Base-by-base conservation (phyloP, 2,329 filamentous ascomycete species). In the Dendrostoma leiphaemia region DNA sequence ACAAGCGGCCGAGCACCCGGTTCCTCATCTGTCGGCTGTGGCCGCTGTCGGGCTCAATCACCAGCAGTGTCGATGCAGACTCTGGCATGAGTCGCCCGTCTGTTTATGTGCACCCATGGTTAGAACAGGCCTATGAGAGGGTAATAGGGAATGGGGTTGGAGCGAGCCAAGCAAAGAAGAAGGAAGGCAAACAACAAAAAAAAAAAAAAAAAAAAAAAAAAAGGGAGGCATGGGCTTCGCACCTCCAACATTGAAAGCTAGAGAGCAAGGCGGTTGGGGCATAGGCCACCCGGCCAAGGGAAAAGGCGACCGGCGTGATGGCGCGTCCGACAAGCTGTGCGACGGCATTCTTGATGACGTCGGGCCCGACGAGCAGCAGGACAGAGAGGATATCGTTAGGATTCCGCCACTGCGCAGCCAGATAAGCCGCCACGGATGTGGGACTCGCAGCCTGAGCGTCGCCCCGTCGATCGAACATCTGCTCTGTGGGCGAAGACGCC, bases 211-310 rank as follows among this genome's bases (percentile, higher is more conserved):
- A n/a, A n/a, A n/a, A n/a, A n/a, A n/a, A n/a, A n/a, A n/a, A n/a
- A n/a, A n/a, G n/a, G n/a, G n/a, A n/a, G 44, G 44, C 44, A 47
- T 47, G 19, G 41, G 47, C 17, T 24, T 15, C 49, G 24, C 15
- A 28, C 34, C 40, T 19, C 49, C 40, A 6, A n/a, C n/a, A n/a
- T n/a, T n/a, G n/a, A n/a, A 51, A 45, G 17, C 29, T 43, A 12
- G 40, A 34, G n/a, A 51, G 49, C 40, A 51, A 12, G 40, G 29
- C 26, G 24, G 40, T 24, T 21, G 43, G 34, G 31, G 29, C 31
- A 26, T 51, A 51, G n/a, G 49, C 49, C 3, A 51, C 49, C 49
- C 49, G 45, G 3, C 49, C 40, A 15, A 51, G 37, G 21, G 40
- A 51, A 34, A 51, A 51, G 31, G 49, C 49, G n/a, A 51, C 40